Base-by-base conservation (phyloP, 2,329 filamentous ascomycete species). In the Xylariaceae sp. region DNA sequence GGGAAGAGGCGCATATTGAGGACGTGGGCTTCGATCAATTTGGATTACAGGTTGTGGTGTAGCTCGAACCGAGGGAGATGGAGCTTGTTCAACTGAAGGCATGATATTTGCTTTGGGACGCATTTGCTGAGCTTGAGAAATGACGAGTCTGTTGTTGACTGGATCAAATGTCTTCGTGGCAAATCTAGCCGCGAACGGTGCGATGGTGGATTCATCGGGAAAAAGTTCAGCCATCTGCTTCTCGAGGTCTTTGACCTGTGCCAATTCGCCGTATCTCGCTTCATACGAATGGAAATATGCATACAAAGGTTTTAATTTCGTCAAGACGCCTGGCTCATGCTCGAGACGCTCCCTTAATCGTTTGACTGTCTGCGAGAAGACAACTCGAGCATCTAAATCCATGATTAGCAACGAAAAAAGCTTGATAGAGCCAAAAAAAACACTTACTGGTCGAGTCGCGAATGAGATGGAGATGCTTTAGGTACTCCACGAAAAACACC, bases 231-330 rank as follows among this genome's bases (percentile, higher is more conserved):
- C 82, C 91, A 99, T 97, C 43, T 94, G 86, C 63, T 87, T 87
- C 71, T 99, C 95, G 14, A 99, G 78, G 67, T 95, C 94, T 58
- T 86, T 84, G 48, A 99, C 90, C 63, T 97, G 92, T 6, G 88
- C 84, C 5, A 97, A 80, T 67, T 99, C 94, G 50, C 95, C 94
- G 64, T 92, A 99, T 58, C 91, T 86, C 11, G 91, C 92, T 73
- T 99, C 94, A 67, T 96, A 96, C 62, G 92, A 88, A 72, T 99
- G 93, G 69, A 99, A 93, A 72, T 93, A 97, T 2, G 85, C 78
- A 64, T 96, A 96, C 1, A 99, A 81, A 1, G 88, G 83, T 68
- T 94, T 95, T 9, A 92, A 84, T 65, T 91, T 94, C 49, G 79
- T 72, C 1, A 87, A 73, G 11, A 83, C 83, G 60, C 91, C 89